Percentiles rank a stretch among this genome's conserved stretches.
phyloP scores from a whole-genome alignment of 2,329 filamentous ascomycete species.

The Aureobasidium sp. region DNA sequence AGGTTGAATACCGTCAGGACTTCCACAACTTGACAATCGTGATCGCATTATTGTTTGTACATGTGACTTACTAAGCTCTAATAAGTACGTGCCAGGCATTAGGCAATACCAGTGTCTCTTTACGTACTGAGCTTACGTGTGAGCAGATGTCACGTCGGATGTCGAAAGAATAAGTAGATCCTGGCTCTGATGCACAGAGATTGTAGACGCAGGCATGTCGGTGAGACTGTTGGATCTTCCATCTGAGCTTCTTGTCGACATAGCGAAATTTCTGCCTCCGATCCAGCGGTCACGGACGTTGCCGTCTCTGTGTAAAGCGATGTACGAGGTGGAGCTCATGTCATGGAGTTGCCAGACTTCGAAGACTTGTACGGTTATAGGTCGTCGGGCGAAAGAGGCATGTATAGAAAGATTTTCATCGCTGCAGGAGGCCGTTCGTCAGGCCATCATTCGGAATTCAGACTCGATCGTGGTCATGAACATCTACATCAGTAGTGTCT shows the following conservation, averaged over 20 bases:
- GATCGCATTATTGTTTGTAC: not conserved
- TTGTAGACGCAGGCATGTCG: not conserved
- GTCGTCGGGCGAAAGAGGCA: not conserved
- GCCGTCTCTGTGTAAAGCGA: not conserved
- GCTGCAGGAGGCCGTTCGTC: not conserved
- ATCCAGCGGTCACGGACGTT: not conserved
- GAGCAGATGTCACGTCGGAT: not conserved
- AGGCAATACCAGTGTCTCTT: not conserved
- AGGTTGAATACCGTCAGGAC: too few relatives aligned
- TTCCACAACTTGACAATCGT: too few relatives aligned
- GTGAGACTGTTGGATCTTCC: not conserved
- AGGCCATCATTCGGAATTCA: not conserved
- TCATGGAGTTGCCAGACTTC: not conserved
- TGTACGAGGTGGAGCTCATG: not conserved
- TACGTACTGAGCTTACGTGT: not conserved
- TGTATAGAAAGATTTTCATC: not conserved
- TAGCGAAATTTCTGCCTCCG: not conserved
- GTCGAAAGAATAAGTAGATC: not conserved
- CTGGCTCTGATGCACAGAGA: not conserved
- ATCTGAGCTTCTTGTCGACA: not conserved
- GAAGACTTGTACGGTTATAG: not conserved
- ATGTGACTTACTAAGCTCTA: not conserved
- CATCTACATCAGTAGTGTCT: not conserved
- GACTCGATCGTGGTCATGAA: not conserved
- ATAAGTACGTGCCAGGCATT: not conserved